These are phyloP conservation scores for Epithemia pelagica DNA, from an alignment of 108 stramenopile species.

Conservation along the genomic window DNA sequence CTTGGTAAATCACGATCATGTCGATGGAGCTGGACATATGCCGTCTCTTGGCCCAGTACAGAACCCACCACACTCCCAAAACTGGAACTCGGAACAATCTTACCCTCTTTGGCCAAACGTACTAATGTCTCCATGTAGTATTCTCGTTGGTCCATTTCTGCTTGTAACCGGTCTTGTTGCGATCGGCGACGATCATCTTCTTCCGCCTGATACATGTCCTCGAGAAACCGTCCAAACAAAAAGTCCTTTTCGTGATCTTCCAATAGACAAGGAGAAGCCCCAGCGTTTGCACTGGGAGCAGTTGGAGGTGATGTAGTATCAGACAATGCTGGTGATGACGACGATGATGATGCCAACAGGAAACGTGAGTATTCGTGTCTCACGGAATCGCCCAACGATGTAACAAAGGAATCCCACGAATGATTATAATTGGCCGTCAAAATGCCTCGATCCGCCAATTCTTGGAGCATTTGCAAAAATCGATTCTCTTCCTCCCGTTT, in stretches of 20 bases:
- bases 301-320: constrained; percentile 36
- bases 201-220: constrained; percentile 63
- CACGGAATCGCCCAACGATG: constrained; percentile 27
- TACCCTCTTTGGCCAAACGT: constrained; percentile 42
- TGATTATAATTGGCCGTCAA: constrained; percentile 30
- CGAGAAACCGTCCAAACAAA: constrained; percentile 71
- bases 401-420: constrained; percentile 61
- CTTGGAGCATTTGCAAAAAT: constrained; percentile 45
- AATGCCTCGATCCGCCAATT: constrained; percentile 57
- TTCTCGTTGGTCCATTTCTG: constrained; percentile 78
- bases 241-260: constrained; percentile 41
- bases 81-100: constrained; percentile 44
- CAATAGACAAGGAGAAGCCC: neutral
- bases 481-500: constrained; percentile 55
- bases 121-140: constrained; percentile 37
- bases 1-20: constrained; percentile 64
- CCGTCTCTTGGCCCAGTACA: constrained; percentile 28
- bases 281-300: neutral
- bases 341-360: constrained; percentile 32
- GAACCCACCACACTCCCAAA: constrained; percentile 55
- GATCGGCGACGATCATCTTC: constrained; percentile 75
- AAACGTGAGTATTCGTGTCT: constrained; percentile 53
- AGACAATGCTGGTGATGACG: constrained; percentile 26
- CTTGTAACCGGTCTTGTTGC: constrained; percentile 61
- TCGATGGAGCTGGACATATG: constrained; percentile 41